Conservation (phyloP, 164 flowering plant genomes). For the Echeveria elegans region DNA sequence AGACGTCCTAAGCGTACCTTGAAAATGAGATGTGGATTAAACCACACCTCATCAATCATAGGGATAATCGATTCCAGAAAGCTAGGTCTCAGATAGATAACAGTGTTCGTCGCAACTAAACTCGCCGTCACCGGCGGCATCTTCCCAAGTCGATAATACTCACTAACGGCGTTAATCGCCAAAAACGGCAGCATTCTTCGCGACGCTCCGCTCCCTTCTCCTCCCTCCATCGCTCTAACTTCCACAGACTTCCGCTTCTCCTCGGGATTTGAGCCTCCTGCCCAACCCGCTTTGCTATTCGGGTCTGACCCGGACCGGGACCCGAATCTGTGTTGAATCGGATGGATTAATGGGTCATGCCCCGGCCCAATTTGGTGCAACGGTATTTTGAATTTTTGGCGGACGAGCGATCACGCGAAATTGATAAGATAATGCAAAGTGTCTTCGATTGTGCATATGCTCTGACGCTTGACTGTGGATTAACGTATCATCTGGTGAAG, state of each 20-base stretch:
- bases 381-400: neutral
- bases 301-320: neutral
- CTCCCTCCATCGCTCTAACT: conserved; percentile 18
- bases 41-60: conserved; percentile 63
- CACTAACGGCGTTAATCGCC: conserved; percentile 53
- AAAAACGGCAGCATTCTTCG: conserved; percentile 65
- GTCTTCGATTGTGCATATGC: too few relatives aligned
- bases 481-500: neutral
- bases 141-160: conserved; percentile 48
- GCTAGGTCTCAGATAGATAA: conserved; percentile 62
- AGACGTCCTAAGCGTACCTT: conserved; percentile 41
- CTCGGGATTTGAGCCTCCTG: neutral
- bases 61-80: conserved; percentile 54
- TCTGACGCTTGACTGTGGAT: too few relatives aligned
- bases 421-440: too few relatives aligned
- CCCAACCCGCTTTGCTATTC: neutral
- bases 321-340: too few relatives aligned
- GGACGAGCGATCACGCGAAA: neutral
- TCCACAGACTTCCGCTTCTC: neutral
- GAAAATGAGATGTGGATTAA: conserved; percentile 79
- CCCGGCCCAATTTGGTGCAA: neutral
- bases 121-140: conserved; percentile 95
- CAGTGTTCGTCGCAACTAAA: conserved; percentile 73
- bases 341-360: too few relatives aligned
- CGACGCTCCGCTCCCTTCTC: conserved; percentile 20